Conservation (phyloP, 371 early-diverging fungal genomes). For the Mortierella sp. region DNA sequence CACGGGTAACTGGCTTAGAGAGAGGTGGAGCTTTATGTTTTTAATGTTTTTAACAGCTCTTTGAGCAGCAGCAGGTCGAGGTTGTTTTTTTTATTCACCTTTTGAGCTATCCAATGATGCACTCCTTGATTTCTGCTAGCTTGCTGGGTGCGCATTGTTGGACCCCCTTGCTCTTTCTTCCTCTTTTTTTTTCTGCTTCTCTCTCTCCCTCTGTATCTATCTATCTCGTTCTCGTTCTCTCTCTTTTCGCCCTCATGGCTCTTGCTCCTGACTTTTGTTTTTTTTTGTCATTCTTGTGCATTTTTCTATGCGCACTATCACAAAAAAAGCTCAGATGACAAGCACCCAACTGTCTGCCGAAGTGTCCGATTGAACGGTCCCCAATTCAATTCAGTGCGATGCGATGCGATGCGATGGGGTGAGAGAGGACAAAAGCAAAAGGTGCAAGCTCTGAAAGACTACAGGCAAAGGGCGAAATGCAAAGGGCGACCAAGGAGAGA, state of each 20-base stretch:
- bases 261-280: background rate
- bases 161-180: background rate
- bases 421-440: background rate
- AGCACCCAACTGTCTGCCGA: background rate
- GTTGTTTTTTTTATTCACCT: background rate
- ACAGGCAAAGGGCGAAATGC: background rate
- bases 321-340: background rate
- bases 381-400: background rate
- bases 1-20: too few species aligned
- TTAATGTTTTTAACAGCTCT: background rate
- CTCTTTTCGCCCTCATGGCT: background rate
- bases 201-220: background rate
- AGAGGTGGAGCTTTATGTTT: too few species aligned
- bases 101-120: background rate
- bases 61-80: background rate
- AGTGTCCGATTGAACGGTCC: background rate
- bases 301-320: background rate
- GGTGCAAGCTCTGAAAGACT: background rate
- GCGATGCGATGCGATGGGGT: background rate
- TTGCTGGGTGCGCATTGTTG: background rate
- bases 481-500: background rate
- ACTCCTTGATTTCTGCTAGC: constrained; percentile 6
- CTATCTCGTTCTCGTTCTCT: background rate
- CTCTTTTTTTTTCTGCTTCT: background rate
- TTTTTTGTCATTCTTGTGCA: background rate